Conservation (phyloP, 768 basidiomycete genomes). For the Podaxis sp. region DNA sequence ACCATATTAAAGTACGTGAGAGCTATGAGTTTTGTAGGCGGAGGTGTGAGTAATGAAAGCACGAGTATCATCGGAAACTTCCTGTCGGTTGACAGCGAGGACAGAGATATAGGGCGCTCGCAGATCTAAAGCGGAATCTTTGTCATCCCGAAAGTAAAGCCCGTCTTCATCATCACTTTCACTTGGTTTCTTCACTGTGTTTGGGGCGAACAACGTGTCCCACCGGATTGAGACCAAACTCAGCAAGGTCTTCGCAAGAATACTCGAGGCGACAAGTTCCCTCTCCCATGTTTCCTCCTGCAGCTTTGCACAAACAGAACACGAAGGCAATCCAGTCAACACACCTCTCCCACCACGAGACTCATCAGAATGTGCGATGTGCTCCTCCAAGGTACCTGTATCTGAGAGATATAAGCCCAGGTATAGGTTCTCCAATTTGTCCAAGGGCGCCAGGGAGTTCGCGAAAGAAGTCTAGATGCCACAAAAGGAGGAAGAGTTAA, state of each 20-base stretch:
- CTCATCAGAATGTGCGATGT: conserved; percentile 37
- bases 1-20: not conserved
- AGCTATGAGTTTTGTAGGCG: not conserved
- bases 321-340: conserved; percentile 29
- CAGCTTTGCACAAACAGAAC: conserved; percentile 27
- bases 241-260: not conserved
- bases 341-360: conserved; percentile 20
- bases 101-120: not conserved
- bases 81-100: not conserved
- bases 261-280: not conserved
- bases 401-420: conserved; percentile 64
- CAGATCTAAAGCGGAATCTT: not conserved
- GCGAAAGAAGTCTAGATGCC: conserved; percentile 36
- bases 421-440: conserved; percentile 43
- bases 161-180: not conserved
- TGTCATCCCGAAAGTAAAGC: not conserved
- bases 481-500: not conserved
- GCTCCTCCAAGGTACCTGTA: conserved; percentile 41
- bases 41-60: not conserved
- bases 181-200: not conserved
- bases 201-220: conserved; percentile 2
- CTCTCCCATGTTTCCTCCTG: conserved; percentile 17
- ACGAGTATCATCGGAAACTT: not conserved
- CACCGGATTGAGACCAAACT: not conserved
- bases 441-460: conserved; percentile 40